Evolutionary conservation across 345 rosid genomes (phyloP), one percentile per base, ranked within the genome.

Genomic region (Gossypium mustelinum): DNA sequence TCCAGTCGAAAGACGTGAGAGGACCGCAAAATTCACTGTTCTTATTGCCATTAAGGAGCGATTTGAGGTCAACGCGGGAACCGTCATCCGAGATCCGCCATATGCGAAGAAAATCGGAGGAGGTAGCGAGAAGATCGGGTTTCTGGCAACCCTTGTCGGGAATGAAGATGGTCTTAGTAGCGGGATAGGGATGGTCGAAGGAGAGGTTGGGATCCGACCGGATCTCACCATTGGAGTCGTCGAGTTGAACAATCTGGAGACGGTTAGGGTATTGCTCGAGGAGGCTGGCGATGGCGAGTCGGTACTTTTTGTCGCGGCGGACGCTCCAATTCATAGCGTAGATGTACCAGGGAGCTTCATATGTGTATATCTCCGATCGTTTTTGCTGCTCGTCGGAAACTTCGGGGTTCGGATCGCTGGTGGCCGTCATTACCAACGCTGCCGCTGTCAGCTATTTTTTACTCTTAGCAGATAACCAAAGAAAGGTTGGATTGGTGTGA

Each of bases 291-390:
- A 94, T 92, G 27, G 98, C 98, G 60, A 94, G 91, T 0, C 98
- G 94, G 81, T 90, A 94, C 80, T 92, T 90, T 86, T 90, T 94
- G 84, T 94, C 98, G 16, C 95, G 95, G 73, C 98, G 97, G 79
- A 94, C 97, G 79, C 97, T 92, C 97, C 98, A 94, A 81, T 94
- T 94, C 98, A 94, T 94, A 54, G 98, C 97, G 87, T 92, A 94
- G 79, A 94, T 88, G 84, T 88, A 92, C 98, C 98, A 94, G 2
- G 97, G 97, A 0, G 98, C 97, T 75, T 92, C 95, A 83, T 92
- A 94, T 16, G 97, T 92, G 87, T 92, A 94, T 84, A 94, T 94
- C 90, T 94, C 98, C 25, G 97, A 90, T n/a, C 95, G 83, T 61
- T 92, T 92, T 79, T 92, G 97, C 78, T 94, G 97, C 89, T 94